A percentile compares a stretch with the other conserved stretches of the same genome.
phyloP scores from a whole-genome alignment of 352 stramenopile genomes.

The Phytophthora rubi region DNA sequence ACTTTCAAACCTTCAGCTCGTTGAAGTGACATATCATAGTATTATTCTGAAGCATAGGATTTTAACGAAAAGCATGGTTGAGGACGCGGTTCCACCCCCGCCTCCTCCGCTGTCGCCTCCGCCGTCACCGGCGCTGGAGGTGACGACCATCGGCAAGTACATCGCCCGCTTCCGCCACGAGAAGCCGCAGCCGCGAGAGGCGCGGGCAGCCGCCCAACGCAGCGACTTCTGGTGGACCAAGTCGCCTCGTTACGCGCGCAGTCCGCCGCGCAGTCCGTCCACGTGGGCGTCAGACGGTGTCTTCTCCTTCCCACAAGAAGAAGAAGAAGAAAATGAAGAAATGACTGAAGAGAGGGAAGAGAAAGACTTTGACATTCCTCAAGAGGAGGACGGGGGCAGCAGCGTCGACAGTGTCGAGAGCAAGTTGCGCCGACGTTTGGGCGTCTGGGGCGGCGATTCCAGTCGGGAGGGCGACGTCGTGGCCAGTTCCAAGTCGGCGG shows the following conservation, averaged over 20 bases:
- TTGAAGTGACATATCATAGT: no score
- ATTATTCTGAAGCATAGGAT: no score
- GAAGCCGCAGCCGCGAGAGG: conserved; percentile 53
- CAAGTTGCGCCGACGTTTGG: conserved; percentile 30
- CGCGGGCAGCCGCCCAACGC: conserved; percentile 26
- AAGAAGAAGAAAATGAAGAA: conserved; percentile 18
- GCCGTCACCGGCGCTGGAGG: conserved; percentile 6
- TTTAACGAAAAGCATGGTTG: not conserved
- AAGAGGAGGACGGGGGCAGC: conserved; percentile 10
- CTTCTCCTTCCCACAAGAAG: conserved; percentile 29
- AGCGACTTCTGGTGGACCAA: conserved; percentile 72
- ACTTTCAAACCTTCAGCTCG: no score
- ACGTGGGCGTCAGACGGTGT: conserved; percentile 29
- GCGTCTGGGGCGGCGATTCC: conserved; percentile 4
- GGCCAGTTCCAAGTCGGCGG: not conserved
- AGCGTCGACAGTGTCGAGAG: conserved; percentile 35
- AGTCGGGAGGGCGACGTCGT: not conserved
- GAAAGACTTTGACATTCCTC: not conserved
- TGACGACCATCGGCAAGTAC: conserved; percentile 77
- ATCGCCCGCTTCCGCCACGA: conserved; percentile 73
- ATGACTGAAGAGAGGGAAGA: not conserved
- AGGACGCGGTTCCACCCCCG: not conserved
- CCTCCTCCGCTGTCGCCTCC: conserved; percentile 17
- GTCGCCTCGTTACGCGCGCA: conserved; percentile 36
- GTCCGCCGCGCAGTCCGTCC: conserved; percentile 27